phyloP scores from a whole-genome alignment of 345 rosid genomes.

The Camelina hispida region DNA sequence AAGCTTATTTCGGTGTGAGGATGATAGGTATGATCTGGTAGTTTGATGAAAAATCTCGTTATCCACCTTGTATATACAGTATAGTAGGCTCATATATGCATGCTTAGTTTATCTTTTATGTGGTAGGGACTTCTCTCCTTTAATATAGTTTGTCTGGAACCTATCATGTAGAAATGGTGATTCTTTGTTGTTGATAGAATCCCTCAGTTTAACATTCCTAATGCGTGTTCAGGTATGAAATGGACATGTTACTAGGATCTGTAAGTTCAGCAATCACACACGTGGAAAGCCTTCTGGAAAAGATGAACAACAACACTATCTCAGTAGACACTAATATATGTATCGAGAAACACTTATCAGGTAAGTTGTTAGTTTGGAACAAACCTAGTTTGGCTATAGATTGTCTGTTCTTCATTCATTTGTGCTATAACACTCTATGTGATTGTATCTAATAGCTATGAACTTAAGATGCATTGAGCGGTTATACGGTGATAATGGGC shows the following conservation, averaged over 20 bases:
- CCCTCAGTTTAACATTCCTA: constrained; percentile 25
- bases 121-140: constrained; percentile 23
- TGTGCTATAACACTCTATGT: constrained; percentile 33
- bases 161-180: constrained; percentile 11
- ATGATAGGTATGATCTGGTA: constrained; percentile 75
- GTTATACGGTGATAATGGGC: constrained; percentile 94
- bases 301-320: constrained; percentile 66
- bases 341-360: constrained; percentile 79
- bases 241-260: constrained; percentile 95
- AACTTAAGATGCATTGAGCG: constrained; percentile 96
- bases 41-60: constrained; percentile 9
- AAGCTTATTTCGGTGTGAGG: constrained; percentile 96
- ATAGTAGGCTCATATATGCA: constrained; percentile 14
- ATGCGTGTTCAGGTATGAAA: constrained; percentile 76
- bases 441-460: constrained; percentile 60
- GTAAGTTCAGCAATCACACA: constrained; percentile 79
- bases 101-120: constrained; percentile 9
- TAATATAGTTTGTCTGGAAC: constrained; percentile 20
- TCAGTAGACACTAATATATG: constrained; percentile 57
- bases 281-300: constrained; percentile 79
- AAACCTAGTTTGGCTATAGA: constrained; percentile 28
- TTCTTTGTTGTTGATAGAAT: constrained; percentile 2
- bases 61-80: not conserved
- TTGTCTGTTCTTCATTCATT: not conserved
- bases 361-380: constrained; percentile 45